Percentiles rank a stretch among this genome's conserved stretches.
These are phyloP conservation scores for Trichoderma harzianum DNA, from an alignment of 2,329 filamentous ascomycete species.

Conservation along the genomic window DNA sequence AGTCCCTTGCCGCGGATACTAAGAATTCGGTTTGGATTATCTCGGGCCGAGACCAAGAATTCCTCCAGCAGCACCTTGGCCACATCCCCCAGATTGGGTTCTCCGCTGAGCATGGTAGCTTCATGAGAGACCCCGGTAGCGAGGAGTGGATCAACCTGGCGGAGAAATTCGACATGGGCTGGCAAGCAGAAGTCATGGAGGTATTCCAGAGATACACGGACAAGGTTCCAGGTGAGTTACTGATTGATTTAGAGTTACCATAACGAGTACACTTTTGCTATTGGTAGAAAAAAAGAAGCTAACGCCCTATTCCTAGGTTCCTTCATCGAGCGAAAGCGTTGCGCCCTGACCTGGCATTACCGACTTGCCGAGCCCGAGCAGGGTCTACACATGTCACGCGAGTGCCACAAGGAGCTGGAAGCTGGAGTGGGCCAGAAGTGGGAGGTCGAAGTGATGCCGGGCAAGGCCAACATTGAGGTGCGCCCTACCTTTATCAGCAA, in stretches of 20 bases:
- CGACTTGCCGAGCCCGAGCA: conserved; percentile 84
- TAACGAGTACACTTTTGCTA: neutral
- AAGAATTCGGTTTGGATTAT: conserved; percentile 97
- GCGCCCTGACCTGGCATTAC: conserved; percentile 96
- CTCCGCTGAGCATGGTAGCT: conserved; percentile 94
- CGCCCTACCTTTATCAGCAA: conserved; percentile 98
- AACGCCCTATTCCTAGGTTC: conserved; percentile 54
- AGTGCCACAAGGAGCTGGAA: conserved; percentile 80
- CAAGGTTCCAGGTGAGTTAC: conserved; percentile 67
- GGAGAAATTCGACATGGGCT: conserved; percentile 82
- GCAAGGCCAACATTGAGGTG: conserved; percentile 95
- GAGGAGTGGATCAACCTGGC: conserved; percentile 86
- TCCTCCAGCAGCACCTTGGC: conserved; percentile 87
- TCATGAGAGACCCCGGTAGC: conserved; percentile 76
- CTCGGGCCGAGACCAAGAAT: conserved; percentile 87
- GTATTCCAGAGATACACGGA: conserved; percentile 89
- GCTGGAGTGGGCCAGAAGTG: conserved; percentile 71
- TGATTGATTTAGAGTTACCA: neutral
- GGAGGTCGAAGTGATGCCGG: conserved; percentile 94
- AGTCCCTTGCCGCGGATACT: conserved; percentile 73
- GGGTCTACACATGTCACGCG: conserved; percentile 72
- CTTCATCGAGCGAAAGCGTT: conserved; percentile 91
- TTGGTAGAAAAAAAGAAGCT: neutral
- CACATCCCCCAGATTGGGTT: conserved; percentile 87
- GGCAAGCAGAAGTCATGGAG: conserved; percentile 81